phyloP scores from a whole-genome alignment of 192 early-diverging fungal species.

The Chytriomyces sp. region DNA sequence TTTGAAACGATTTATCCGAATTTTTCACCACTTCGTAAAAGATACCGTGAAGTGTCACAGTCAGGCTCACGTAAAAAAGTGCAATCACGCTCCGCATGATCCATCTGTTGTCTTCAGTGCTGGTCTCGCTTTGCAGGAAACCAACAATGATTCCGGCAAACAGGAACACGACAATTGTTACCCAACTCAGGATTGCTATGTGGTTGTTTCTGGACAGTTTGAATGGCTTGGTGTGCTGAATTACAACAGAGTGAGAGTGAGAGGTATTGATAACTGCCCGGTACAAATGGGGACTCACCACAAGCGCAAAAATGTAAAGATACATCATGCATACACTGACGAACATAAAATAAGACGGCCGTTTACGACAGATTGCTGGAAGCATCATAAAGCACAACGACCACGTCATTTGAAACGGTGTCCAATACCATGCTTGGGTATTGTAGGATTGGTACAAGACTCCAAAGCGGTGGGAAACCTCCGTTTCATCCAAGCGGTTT shows the following conservation, averaged over 20 bases:
- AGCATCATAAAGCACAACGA: constrained; percentile 33
- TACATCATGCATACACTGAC: constrained; percentile 27
- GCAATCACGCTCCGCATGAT: constrained; percentile 5
- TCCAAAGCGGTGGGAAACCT: neutral
- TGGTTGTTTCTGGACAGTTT: constrained; percentile 16
- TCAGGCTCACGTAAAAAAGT: constrained; percentile 16
- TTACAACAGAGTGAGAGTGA: neutral
- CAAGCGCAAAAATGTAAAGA: constrained; percentile 18
- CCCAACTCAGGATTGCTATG: constrained; percentile 25
- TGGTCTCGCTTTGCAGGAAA: constrained; percentile 1
- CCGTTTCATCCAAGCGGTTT: neutral
- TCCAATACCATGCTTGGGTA: constrained; percentile 18
- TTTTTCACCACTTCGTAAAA: constrained; percentile 19
- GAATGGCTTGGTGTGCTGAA: constrained; percentile 14
- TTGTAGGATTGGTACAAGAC: constrained; percentile 19
- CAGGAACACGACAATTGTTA: constrained; percentile 25
- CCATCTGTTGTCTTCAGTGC: constrained; percentile 18
- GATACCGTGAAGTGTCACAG: constrained; percentile 8
- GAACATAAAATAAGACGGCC: constrained; percentile 26
- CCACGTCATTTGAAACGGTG: constrained; percentile 27
- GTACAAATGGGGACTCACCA: constrained; percentile 1
- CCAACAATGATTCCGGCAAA: constrained; percentile 30
- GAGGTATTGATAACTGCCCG: neutral
- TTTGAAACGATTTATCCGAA: neutral
- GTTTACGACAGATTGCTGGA: constrained; percentile 14